Conservation (phyloP, 768 basidiomycete genomes). For the Kondoa subrosea region DNA sequence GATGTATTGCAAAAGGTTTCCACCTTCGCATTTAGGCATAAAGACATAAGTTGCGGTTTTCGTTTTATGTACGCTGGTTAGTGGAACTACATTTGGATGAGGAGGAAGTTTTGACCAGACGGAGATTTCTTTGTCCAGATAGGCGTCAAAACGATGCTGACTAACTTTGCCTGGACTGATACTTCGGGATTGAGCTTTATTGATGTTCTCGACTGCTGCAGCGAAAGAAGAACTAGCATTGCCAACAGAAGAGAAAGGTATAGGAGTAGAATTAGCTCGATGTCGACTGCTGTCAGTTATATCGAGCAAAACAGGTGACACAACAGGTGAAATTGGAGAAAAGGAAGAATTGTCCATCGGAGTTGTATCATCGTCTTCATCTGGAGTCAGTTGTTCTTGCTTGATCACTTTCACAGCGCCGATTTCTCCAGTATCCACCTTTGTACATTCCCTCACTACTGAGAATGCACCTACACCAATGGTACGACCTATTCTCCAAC, state of each 20-base stretch:
- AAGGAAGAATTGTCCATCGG: not conserved
- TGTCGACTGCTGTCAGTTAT: not conserved
- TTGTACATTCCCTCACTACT: conserved; percentile 19
- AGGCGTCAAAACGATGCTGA: conserved; percentile 8
- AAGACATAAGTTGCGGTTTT: conserved; percentile 58
- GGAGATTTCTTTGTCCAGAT: conserved; percentile 49
- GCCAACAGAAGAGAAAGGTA: not conserved
- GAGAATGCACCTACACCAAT: conserved; percentile 24
- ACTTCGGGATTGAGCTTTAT: conserved; percentile 3
- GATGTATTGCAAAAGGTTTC: conserved; percentile 68
- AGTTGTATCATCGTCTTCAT: not conserved
- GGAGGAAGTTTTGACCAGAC: conserved; percentile 50
- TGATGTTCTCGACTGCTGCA: conserved; percentile 3
- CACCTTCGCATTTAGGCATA: conserved; percentile 66
- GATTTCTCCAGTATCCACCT: conserved; percentile 8
- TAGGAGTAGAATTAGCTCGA: not conserved
- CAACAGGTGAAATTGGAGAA: not conserved
- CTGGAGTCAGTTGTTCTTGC: conserved; percentile 1
- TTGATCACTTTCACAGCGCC: conserved; percentile 28
- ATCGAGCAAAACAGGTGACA: no score
- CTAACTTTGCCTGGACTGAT: conserved; percentile 6
- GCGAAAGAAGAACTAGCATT: not conserved
- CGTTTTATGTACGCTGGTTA: conserved; percentile 50
- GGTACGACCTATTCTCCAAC: conserved; percentile 20
- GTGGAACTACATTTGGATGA: conserved; percentile 73